Evolutionary conservation across 2,329 filamentous ascomycete genomes (phyloP).

Genomic region (Apiospora saccharicola): DNA sequence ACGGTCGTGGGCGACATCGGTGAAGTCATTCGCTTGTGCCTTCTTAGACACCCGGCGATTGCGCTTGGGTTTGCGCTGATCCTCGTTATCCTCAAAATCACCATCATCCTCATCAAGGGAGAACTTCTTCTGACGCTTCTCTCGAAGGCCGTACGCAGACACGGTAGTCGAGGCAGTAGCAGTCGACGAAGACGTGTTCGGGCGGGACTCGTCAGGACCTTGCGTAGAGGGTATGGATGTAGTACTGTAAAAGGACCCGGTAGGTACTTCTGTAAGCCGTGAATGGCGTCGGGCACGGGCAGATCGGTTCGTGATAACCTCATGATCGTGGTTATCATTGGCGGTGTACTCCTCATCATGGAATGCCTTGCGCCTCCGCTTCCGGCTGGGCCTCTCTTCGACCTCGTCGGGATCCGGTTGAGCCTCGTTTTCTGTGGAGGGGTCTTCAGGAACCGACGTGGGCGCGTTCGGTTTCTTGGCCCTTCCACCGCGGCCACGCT

Average conservation of each 20-base stretch:
- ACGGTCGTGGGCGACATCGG: constrained; percentile 27
- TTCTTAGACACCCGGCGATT: constrained; percentile 40
- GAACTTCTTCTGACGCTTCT: constrained; percentile 63
- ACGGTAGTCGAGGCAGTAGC: constrained; percentile 56
- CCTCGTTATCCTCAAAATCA: constrained; percentile 35
- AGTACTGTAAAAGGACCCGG: constrained; percentile 49
- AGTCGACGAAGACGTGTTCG: constrained; percentile 61
- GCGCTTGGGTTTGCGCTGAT: constrained; percentile 41
- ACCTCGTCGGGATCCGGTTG: constrained; percentile 26
- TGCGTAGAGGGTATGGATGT: constrained; percentile 44
- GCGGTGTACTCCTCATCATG: constrained; percentile 27
- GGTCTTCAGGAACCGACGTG: constrained; percentile 32
- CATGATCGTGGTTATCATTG: constrained; percentile 21
- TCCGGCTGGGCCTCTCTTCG: constrained; percentile 28
- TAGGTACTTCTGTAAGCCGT: constrained; percentile 47
- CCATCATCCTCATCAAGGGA: constrained; percentile 54
- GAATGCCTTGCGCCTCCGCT: constrained; percentile 29
- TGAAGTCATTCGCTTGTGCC: constrained; percentile 34
- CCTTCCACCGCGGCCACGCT: constrained; percentile 42
- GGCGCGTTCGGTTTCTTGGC: constrained; percentile 40
- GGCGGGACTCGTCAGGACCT: constrained; percentile 55
- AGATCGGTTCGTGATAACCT: neutral
- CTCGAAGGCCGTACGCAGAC: constrained; percentile 60
- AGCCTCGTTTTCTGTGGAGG: constrained; percentile 27
- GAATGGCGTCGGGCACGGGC: constrained; percentile 30